Evolutionary conservation across 2,329 filamentous ascomycete species (phyloP).

Genomic region (Talaromyces sp.): DNA sequence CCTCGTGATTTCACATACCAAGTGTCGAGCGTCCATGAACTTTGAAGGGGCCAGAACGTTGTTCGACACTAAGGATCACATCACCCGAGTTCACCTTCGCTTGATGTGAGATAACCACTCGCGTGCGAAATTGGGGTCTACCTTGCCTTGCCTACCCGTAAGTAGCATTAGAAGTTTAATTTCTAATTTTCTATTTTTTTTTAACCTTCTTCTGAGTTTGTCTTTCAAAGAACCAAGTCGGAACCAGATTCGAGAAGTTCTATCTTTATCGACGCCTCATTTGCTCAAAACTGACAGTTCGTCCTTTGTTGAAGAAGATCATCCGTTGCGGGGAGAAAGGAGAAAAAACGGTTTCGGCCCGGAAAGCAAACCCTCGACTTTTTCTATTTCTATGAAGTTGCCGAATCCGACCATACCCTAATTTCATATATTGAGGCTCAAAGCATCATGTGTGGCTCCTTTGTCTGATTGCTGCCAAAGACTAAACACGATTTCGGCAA

Average conservation of each 20-base stretch:
- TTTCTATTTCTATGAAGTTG: background rate
- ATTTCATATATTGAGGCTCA: constrained; percentile 3
- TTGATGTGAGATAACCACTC: background rate
- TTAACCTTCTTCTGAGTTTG: background rate
- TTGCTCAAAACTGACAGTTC: background rate
- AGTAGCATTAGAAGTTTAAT: background rate
- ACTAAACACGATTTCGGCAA: background rate
- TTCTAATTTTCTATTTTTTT: background rate
- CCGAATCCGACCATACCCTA: background rate
- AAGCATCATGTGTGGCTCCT: constrained; percentile 8
- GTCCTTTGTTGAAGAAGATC: constrained; percentile 10
- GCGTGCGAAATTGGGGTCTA: background rate
- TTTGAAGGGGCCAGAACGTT: background rate
- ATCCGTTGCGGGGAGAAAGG: constrained; percentile 5
- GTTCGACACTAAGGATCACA: background rate
- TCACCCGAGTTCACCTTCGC: background rate
- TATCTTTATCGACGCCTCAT: background rate
- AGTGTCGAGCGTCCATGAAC: background rate
- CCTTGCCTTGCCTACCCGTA: background rate
- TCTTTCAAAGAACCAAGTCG: background rate
- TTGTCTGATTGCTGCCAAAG: constrained; percentile 6
- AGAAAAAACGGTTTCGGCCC: background rate
- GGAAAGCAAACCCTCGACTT: background rate
- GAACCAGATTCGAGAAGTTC: background rate
- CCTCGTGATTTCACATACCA: background rate